These are phyloP conservation scores for Chloranthus sessilifolius DNA, from an alignment of 164 flowering plant genomes.

Conservation along the genomic window DNA sequence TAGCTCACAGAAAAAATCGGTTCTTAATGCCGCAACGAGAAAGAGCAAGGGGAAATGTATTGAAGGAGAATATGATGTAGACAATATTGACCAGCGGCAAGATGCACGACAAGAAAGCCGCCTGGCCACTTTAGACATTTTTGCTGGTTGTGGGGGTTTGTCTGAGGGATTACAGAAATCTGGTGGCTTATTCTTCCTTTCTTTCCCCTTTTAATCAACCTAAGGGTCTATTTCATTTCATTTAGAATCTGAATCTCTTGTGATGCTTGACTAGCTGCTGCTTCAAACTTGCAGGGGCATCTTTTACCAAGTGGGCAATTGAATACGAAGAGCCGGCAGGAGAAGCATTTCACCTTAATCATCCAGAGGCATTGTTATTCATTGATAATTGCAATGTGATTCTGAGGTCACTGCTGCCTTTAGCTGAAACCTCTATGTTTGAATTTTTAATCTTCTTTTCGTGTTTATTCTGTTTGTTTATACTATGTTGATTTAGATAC, in stretches of 20 bases:
- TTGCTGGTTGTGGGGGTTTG: conserved; percentile 99
- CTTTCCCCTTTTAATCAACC: background rate
- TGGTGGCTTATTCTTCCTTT: conserved; percentile 41
- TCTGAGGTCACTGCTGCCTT: too few relatives aligned
- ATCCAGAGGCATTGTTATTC: conserved; percentile 63
- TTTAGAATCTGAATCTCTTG: background rate
- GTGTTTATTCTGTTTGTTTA: too few relatives aligned
- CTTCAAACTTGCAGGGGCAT: conserved; percentile 46
- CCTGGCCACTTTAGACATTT: conserved; percentile 84
- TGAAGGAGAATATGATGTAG: conserved; percentile 48
- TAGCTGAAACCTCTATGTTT: too few relatives aligned
- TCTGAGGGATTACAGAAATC: conserved; percentile 82
- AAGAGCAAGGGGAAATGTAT: conserved; percentile 78
- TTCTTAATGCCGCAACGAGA: conserved; percentile 35
- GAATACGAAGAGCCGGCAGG: conserved; percentile 96
- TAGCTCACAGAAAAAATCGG: conserved; percentile 24
- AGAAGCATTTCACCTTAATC: conserved; percentile 80
- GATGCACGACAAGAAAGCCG: conserved; percentile 24
- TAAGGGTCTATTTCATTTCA: background rate
- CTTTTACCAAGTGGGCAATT: conserved; percentile 91
- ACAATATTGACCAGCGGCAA: conserved; percentile 15
- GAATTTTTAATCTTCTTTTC: too few relatives aligned
- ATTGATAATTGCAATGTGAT: conserved; percentile 88
- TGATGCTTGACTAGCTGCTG: too few relatives aligned
- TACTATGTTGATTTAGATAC: too few relatives aligned